phyloP scores from a whole-genome alignment of 1,284 basidiomycete genomes.

The Cutaneotrichosporon sp. region DNA sequence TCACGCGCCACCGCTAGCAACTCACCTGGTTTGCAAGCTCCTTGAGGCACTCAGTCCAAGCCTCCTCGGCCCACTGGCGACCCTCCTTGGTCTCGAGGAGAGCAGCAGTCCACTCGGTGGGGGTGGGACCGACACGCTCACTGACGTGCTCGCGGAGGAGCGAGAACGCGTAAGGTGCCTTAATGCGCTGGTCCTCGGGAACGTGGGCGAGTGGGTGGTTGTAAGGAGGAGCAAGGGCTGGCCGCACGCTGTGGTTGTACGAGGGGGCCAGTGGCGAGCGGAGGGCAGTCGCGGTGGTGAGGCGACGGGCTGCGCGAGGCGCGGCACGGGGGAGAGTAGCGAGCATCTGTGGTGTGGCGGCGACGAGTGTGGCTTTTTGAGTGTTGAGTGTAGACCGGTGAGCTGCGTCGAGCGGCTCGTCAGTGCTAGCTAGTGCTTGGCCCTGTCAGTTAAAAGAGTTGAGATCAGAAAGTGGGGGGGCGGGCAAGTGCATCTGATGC shows the following conservation, averaged over 20 bases:
- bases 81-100: conserved; percentile 11
- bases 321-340: conserved; percentile 15
- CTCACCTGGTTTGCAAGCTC: conserved; percentile 15
- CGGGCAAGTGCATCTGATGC: no score
- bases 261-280: conserved; percentile 19
- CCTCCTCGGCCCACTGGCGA: conserved; percentile 11
- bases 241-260: conserved; percentile 15
- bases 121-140: background rate
- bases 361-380: background rate
- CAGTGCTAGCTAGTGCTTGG: no score
- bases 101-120: conserved; percentile 10
- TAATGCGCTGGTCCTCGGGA: conserved; percentile 8
- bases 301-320: conserved; percentile 16
- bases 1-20: background rate
- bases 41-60: conserved; percentile 11
- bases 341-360: conserved; percentile 10
- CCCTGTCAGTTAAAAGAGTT: no score
- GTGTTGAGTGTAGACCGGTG: background rate
- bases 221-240: conserved; percentile 17
- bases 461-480: no score
- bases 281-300: conserved; percentile 13
- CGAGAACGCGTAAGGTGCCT: conserved; percentile 16
- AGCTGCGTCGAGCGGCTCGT: no score
- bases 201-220: conserved; percentile 10
- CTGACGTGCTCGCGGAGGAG: conserved; percentile 4